Evolutionary conservation across 306 rosid species (phyloP).

Genomic region (Vicia faba): DNA sequence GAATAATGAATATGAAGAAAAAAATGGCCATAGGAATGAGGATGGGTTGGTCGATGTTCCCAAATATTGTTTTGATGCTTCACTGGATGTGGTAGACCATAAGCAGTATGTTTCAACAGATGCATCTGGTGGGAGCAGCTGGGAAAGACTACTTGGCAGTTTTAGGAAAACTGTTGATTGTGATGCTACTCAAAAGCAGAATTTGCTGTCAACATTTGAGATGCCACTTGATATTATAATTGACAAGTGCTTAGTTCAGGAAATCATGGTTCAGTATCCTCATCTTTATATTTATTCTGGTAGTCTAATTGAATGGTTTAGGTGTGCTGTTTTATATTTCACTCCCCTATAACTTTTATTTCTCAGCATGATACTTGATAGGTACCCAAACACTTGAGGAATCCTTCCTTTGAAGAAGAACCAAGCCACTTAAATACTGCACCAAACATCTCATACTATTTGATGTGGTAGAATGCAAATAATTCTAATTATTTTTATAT

Average conservation of each 20-base stretch:
- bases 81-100: slow-evolving; percentile 41
- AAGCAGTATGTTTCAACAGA: slow-evolving; percentile 37
- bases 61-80: slow-evolving; percentile 38
- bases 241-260: slow-evolving; percentile 89
- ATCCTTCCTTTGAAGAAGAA: neutral
- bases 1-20: slow-evolving; percentile 41
- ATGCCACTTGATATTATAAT: slow-evolving; percentile 85
- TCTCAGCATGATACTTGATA: slow-evolving; percentile 13
- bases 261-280: slow-evolving; percentile 95
- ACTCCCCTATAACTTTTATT: slow-evolving; percentile 27
- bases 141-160: slow-evolving; percentile 78
- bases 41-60: slow-evolving; percentile 45
- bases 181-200: slow-evolving; percentile 47
- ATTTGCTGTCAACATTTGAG: slow-evolving; percentile 52
- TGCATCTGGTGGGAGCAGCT: slow-evolving; percentile 81
- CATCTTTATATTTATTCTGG: slow-evolving; percentile 33
- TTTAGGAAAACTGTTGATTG: slow-evolving; percentile 39
- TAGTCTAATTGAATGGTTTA: slow-evolving; percentile 21
- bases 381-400: neutral
- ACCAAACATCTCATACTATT: slow-evolving; percentile 16
- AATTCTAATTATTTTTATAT: neutral
- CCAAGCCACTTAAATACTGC: slow-evolving; percentile 14
- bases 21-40: slow-evolving; percentile 40
- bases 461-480: neutral
- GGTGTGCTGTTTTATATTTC: slow-evolving; percentile 17